These are phyloP conservation scores for Epicoccum nigrum DNA, from an alignment of 2,329 filamentous ascomycete species.

Conservation along the genomic window DNA sequence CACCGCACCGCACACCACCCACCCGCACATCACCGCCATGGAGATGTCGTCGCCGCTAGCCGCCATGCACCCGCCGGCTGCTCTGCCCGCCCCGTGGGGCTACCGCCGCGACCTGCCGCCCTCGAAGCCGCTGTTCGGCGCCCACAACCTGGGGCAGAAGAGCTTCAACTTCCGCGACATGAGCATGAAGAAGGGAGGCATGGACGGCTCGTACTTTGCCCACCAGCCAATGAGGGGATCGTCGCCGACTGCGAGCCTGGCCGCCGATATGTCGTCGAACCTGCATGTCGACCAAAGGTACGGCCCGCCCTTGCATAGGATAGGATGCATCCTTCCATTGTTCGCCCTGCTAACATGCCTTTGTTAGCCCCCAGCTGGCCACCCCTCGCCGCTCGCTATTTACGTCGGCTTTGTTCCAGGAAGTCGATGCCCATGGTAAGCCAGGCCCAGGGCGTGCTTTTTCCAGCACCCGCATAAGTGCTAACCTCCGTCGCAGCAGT, in stretches of 20 bases:
- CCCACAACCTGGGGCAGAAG: constrained; percentile 64
- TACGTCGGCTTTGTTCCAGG: constrained; percentile 71
- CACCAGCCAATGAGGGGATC: constrained; percentile 79
- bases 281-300: constrained; percentile 96
- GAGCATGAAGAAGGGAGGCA: constrained; percentile 70
- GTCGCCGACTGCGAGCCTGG: constrained; percentile 88
- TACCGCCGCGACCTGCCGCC: constrained; percentile 61
- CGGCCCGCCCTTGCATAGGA: constrained; percentile 35
- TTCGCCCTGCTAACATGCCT: constrained; percentile 47
- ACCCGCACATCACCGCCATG: constrained; percentile 86
- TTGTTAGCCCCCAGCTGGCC: constrained; percentile 74
- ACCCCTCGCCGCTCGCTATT: constrained; percentile 87
- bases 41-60: constrained; percentile 93
- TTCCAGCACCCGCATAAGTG: constrained; percentile 13
- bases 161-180: constrained; percentile 78
- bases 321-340: constrained; percentile 17
- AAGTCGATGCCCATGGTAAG: constrained; percentile 66
- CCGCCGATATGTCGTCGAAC: constrained; percentile 94
- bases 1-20: constrained; percentile 41
- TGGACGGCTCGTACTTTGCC: constrained; percentile 75
- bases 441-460: constrained; percentile 18
- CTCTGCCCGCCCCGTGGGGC: constrained; percentile 68
- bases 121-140: constrained; percentile 60
- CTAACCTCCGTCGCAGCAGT: constrained; percentile 33
- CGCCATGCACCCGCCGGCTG: constrained; percentile 77